Conservation (phyloP, 108 stramenopile species). For the Hondaea fermentalgiana region DNA sequence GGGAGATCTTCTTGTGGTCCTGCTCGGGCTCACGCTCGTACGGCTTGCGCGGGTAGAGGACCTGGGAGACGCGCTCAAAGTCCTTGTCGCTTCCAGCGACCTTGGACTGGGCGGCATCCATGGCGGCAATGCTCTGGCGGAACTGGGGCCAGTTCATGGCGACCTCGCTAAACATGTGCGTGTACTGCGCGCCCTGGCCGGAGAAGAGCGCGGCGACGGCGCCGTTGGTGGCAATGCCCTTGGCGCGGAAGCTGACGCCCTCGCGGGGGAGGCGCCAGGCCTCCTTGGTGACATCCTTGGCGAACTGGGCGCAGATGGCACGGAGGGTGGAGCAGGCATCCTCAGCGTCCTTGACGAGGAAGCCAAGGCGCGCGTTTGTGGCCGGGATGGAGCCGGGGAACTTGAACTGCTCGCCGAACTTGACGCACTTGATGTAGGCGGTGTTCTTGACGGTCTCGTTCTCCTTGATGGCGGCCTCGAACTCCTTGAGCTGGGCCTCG, state of each 20-base stretch:
- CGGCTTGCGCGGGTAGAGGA: not conserved
- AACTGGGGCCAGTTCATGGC: constrained; percentile 5
- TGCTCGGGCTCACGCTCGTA: not conserved
- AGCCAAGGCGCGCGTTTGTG: not conserved
- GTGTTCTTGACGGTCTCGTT: not conserved
- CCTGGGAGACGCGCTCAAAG: not conserved
- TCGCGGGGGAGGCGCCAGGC: not conserved
- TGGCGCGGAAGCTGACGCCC: not conserved
- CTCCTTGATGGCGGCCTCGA: not conserved
- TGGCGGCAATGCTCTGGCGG: not conserved
- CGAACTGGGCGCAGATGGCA: not conserved
- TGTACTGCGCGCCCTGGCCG: not conserved
- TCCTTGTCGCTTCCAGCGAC: not conserved
- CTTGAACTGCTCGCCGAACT: not conserved
- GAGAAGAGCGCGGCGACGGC: not conserved
- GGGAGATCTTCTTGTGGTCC: constrained; percentile 3
- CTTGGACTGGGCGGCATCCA: not conserved
- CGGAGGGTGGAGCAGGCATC: not conserved
- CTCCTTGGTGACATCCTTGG: not conserved
- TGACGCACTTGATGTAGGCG: not conserved
- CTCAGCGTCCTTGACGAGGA: not conserved
- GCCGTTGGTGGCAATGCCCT: not conserved
- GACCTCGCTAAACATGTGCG: not conserved
- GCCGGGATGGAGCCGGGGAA: not conserved
- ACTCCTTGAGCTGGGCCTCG: not conserved